Percentiles rank a stretch among this genome's conserved stretches.
These are phyloP conservation scores for Candida germanica DNA, from an alignment of 805 yeast species.

Conservation along the genomic window DNA sequence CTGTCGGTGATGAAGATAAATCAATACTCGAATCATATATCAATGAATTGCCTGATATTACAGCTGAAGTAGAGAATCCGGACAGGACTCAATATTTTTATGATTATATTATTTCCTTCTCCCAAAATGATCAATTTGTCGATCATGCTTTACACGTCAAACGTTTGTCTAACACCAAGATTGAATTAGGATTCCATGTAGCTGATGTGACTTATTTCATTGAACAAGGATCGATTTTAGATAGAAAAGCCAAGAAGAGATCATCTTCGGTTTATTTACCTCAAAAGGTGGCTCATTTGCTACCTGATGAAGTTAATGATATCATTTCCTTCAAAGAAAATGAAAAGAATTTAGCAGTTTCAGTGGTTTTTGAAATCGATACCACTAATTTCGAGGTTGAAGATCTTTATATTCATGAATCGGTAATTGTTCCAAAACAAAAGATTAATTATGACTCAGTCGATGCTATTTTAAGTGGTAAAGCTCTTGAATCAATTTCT, in stretches of 20 bases:
- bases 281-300: constrained; percentile 64
- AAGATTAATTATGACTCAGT: constrained; percentile 53
- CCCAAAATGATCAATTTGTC: constrained; percentile 54
- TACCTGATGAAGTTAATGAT: constrained; percentile 64
- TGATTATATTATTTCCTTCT: constrained; percentile 64
- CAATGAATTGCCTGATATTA: constrained; percentile 41
- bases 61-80: constrained; percentile 30
- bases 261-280: constrained; percentile 87
- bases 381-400: constrained; percentile 67
- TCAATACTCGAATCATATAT: constrained; percentile 11
- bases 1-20: constrained; percentile 33
- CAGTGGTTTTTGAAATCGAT: constrained; percentile 80
- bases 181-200: constrained; percentile 83
- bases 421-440: constrained; percentile 63
- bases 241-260: constrained; percentile 86
- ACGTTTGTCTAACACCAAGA: constrained; percentile 52
- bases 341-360: constrained; percentile 61
- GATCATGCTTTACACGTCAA: constrained; percentile 87
- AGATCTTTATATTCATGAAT: constrained; percentile 73
- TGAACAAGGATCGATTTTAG: constrained; percentile 71
- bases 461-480: constrained; percentile 45
- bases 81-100: constrained; percentile 51
- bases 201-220: constrained; percentile 74
- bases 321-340: constrained; percentile 59
- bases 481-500: constrained; percentile 27